A percentile compares a stretch with the other conserved stretches of the same genome.
Conservation (phyloP, 1,139 yeast species). For the Candida frijolesensis region DNA sequence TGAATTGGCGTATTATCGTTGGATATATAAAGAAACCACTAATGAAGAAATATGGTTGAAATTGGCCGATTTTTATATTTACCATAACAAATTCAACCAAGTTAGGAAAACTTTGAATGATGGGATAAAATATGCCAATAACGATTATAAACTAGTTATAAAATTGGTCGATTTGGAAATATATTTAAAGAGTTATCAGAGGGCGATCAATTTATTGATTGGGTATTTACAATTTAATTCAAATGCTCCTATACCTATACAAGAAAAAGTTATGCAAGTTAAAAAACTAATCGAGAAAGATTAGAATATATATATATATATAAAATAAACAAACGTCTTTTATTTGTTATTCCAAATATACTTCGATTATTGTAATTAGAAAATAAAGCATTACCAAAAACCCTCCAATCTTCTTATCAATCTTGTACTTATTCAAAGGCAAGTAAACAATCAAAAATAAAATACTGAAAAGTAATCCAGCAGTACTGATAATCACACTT, state of each 20-base stretch:
- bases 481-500: slow-evolving; percentile 29
- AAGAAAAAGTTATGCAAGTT: slow-evolving; percentile 25
- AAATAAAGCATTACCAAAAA: slow-evolving; percentile 26
- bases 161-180: slow-evolving; percentile 45
- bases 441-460: slow-evolving; percentile 29
- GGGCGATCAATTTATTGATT: slow-evolving; percentile 39
- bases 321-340: background rate
- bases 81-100: slow-evolving; percentile 25
- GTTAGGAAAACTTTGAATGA: slow-evolving; percentile 42
- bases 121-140: slow-evolving; percentile 30
- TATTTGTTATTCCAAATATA: slow-evolving; percentile 16
- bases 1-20: slow-evolving; percentile 56
- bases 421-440: slow-evolving; percentile 37
- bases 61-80: slow-evolving; percentile 51
- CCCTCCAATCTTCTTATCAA: slow-evolving; percentile 34
- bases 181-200: slow-evolving; percentile 28
- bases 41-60: slow-evolving; percentile 65
- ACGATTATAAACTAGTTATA: slow-evolving; percentile 26
- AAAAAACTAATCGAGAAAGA: background rate
- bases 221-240: slow-evolving; percentile 28
- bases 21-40: slow-evolving; percentile 52
- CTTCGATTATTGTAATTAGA: slow-evolving; percentile 21
- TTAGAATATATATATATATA: background rate
- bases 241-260: slow-evolving; percentile 36
- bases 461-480: slow-evolving; percentile 29